Evolutionary conservation across 73 alveolate genomes (phyloP).

Genomic region (Uronychia binucleata): DNA sequence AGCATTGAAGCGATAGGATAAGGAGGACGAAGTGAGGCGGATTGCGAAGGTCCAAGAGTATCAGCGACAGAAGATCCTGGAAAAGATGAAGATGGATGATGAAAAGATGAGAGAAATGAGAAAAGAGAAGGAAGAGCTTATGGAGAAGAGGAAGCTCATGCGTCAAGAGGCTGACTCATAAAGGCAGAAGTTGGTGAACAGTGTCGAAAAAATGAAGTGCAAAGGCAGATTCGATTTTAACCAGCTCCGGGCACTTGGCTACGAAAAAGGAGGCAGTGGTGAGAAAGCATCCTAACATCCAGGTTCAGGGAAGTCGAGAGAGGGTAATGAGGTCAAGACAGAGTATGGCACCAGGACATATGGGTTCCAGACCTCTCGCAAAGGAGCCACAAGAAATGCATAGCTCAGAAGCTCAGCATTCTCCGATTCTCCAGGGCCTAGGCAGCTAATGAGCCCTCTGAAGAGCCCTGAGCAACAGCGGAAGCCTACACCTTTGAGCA

Average conservation of each 20-base stretch:
- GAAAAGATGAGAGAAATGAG: slow-evolving; percentile 3
- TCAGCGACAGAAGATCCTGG: slow-evolving; percentile 14
- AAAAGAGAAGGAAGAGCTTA: slow-evolving; percentile 30
- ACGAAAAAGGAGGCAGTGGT: background rate
- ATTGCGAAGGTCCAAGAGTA: slow-evolving; percentile 41
- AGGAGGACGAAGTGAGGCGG: slow-evolving; percentile 20
- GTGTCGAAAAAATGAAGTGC: background rate
- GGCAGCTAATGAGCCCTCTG: background rate
- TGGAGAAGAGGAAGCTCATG: slow-evolving; percentile 22
- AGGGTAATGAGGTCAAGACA: background rate
- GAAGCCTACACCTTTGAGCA: background rate
- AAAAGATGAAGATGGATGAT: slow-evolving; percentile 29
- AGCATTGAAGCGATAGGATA: slow-evolving; percentile 28
- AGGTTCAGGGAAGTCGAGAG: background rate
- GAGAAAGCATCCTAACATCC: background rate
- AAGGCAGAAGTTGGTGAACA: background rate
- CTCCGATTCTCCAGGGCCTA: background rate
- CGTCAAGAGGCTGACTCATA: slow-evolving; percentile 30
- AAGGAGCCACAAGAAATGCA: background rate
- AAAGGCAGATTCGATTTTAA: background rate
- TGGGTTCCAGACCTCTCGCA: too few relatives aligned
- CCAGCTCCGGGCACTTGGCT: background rate
- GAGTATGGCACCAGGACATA: background rate
- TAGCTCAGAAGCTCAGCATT: background rate
- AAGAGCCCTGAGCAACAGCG: background rate